phyloP scores from a whole-genome alignment of 192 early-diverging fungal genomes.

The Podila verticillata region DNA sequence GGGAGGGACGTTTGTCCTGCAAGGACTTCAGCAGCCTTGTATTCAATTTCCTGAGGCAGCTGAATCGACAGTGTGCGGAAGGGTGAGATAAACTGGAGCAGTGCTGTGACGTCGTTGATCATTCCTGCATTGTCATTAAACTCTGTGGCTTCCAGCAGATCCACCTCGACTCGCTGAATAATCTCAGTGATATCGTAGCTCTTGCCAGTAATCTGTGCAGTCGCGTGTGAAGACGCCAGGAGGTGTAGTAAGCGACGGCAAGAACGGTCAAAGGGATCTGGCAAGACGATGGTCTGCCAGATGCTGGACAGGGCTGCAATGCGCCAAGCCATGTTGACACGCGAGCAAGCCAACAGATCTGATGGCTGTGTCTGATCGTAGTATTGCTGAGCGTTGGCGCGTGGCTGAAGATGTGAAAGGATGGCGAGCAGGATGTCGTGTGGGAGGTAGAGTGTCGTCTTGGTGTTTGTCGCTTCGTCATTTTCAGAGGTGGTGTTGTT shows the following conservation, averaged over 20 bases:
- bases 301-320: constrained; percentile 41
- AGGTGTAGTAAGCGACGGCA: constrained; percentile 36
- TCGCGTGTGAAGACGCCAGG: constrained; percentile 40
- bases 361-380: constrained; percentile 40
- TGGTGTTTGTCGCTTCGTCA: not conserved
- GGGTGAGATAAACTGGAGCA: constrained; percentile 34
- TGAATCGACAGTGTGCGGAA: constrained; percentile 48
- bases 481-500: not conserved
- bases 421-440: constrained; percentile 49
- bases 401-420: constrained; percentile 30
- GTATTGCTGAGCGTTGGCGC: constrained; percentile 45
- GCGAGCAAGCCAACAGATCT: constrained; percentile 38
- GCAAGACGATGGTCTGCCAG: constrained; percentile 44
- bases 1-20: constrained; percentile 17
- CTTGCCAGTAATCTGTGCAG: constrained; percentile 41
- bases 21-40: constrained; percentile 25
- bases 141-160: constrained; percentile 39
- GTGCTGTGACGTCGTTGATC: constrained; percentile 26
- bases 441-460: constrained; percentile 14
- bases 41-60: constrained; percentile 49
- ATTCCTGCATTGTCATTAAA: constrained; percentile 1
- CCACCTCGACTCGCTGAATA: constrained; percentile 42
- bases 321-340: constrained; percentile 51
- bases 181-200: constrained; percentile 50
- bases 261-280: constrained; percentile 38